Evolutionary conservation across 208 protist species (phyloP), one percentile per base, ranked within the genome.

Genomic region (Crithidia brevicula): DNA sequence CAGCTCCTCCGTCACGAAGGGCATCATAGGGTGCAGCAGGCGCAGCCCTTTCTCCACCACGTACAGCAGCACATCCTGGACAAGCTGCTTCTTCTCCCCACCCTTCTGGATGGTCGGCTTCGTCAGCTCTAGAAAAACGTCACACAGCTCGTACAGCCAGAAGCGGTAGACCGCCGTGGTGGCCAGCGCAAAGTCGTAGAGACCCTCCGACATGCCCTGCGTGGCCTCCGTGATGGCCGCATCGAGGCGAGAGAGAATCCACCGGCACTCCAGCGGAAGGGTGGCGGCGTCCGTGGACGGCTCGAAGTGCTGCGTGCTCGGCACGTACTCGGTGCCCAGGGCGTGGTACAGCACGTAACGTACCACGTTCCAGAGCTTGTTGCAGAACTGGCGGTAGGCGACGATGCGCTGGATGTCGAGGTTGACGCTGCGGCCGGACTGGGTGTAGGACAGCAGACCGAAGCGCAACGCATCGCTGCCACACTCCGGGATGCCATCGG

Each of bases 1-100:
- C 1, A 99, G 72, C 77, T 99, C 98, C 89, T 99, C 99, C 22
- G 98, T 99, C 33, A 99, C 67, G 74, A 98, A 99, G 25, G 99
- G 99, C 98, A 99, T 99, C 83, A 99, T 98, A 34, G 99, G 99
- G 77, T 99, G 98, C 3, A 99, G 79, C 59, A 99, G 52, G 56
- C 96, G 87, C n/a, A 99, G 83, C 11, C 80, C 94, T 54, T 72
- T 72, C 69, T 99, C 98, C 13, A 99, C 81, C 15, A 94, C 91
- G 72, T 85, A 85, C 42, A 98, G 91, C 11, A 99, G 79, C 47
- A 96, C 91, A 40, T 98, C 83, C 78, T 98, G 91, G 30, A 95
- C 89, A 23, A 93, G 67, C 75, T 91, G 80, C 74, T 92, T 89
- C 62, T 83, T 77, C 42, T 66, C 81, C 4, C 76, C 87, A 66